Conservation (phyloP, 2,329 filamentous ascomycete genomes). For the Aureobasidium namibiae region DNA sequence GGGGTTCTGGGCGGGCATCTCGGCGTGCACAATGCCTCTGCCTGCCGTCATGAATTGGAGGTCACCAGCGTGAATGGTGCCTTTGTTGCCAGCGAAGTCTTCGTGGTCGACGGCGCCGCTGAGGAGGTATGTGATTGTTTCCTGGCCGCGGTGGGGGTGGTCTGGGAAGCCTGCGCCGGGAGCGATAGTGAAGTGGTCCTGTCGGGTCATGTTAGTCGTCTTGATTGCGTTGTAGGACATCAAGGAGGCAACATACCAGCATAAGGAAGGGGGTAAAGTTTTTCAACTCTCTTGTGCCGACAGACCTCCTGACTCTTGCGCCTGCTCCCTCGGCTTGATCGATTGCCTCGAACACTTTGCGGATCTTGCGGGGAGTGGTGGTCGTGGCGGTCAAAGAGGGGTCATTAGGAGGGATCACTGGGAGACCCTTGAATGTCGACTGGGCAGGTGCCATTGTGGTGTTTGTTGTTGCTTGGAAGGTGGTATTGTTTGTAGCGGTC, state of each 20-base stretch:
- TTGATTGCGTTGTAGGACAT: neutral
- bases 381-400: constrained; percentile 45
- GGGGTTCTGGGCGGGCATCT: constrained; percentile 77
- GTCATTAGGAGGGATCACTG: constrained; percentile 38
- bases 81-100: constrained; percentile 79
- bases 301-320: constrained; percentile 75
- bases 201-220: neutral
- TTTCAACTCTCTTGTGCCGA: constrained; percentile 73
- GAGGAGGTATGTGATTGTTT: constrained; percentile 87
- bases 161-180: constrained; percentile 85
- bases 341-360: constrained; percentile 71
- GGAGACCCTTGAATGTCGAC: constrained; percentile 38
- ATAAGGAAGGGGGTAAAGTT: constrained; percentile 73
- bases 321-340: constrained; percentile 86
- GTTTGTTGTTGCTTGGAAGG: constrained; percentile 17
- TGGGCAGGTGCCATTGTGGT: constrained; percentile 21
- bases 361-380: constrained; percentile 66
- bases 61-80: constrained; percentile 79
- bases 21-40: constrained; percentile 83
- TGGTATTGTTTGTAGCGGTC: neutral
- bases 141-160: constrained; percentile 74
- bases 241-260: neutral
- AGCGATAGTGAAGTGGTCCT: constrained; percentile 74
- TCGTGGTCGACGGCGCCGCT: constrained; percentile 81
- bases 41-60: constrained; percentile 98